Base-by-base conservation (phyloP, 805 yeast species). In the Lipomyces anomalus region DNA sequence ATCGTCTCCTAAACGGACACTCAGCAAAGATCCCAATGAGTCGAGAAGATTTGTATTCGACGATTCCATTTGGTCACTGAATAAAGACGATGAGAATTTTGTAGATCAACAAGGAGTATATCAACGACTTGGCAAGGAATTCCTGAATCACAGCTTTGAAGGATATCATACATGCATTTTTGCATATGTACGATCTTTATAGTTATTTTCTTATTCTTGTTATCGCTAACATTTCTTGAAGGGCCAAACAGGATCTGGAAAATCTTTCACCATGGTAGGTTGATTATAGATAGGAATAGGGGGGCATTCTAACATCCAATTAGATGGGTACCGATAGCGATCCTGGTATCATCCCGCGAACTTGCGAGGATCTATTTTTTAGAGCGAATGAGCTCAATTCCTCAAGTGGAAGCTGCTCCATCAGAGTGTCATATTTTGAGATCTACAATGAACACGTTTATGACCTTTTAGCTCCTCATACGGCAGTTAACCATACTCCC, bases 381-480 rank as follows among this genome's bases (percentile, higher is more conserved):
- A 67, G 66, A 37, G 61, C 67, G 38, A 66, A 65, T 7, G 37
- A 56, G 2, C 50, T 70, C 36, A 60, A 74, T 5, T 59, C 56
- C 4, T 68, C 57, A 6, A 60, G 62, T 26, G 56, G 63, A 0
- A 61, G 63, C 29, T 60, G 60, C 4, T 71, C 17, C 61, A 64
- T 37, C 21, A 42, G 44, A 23, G 67, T 79, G 2, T 73, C 82
- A 6, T 82, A 76, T 61, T 68, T 78, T 60, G 89, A 82, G 58
- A 78, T 82, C 28, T 82, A 83, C 57, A 81, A 82, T 57, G 89
- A 83, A 61, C 76, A 73, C 51, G 84, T 80, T 2, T 65, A 69
- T 36, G 90, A 83, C 59, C 64, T 82, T 42, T 64, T 83, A 16
- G 63, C 59, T 13, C 57, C 57, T 1, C 13, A 45, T 1, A 32